Evolutionary conservation across 345 rosid species (phyloP), one percentile per base, ranked within the genome.

Genomic region (Salix dunnii): DNA sequence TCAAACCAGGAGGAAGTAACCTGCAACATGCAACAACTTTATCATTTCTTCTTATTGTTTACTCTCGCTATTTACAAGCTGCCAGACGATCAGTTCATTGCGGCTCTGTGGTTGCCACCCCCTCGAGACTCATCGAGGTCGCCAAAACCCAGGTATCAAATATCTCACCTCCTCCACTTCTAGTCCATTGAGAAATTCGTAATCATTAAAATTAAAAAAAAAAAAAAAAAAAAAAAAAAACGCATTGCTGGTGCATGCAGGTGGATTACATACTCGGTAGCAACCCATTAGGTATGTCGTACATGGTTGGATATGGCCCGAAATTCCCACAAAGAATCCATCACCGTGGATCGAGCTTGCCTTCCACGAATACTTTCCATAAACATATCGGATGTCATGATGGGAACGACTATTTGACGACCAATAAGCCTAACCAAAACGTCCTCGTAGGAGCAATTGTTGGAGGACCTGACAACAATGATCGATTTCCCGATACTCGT

Each of bases 131-230:
- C 46, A 38, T 73, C 7, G 67, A 80, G 27, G 20, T 84, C 1
- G 91, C 88, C 33, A 87, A 68, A 79, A n/a, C 71, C 61, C 88
- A 88, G 90, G 92, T 87, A 82, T 30, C 30, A 2, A n/a, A 53
- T 28, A 1, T 66, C 17, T 30, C 30, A 8, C 7, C 64, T 6
- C 12, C 28, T 7, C 49, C 49, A 46, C 17, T 46, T 40, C 43
- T 40, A 10, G 43, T 2, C 43, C 43, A 40, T 10, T 10, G 14
- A 40, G 43, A 40, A 40, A 55, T 0, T 55, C 62, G 11, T 55
- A 0, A 11, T 1, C n/a, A 55, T 55, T 55, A 55, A 18, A 55
- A 7, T 55, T 55, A 55, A 40, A 12, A 10, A 40, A 8, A 38
- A 7, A 10, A 40, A 8, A 38, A 7, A 40, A 10, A 40, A 9